Evolutionary conservation across 2,329 filamentous ascomycete species (phyloP).

Genomic region (Pezicula rhizophila): DNA sequence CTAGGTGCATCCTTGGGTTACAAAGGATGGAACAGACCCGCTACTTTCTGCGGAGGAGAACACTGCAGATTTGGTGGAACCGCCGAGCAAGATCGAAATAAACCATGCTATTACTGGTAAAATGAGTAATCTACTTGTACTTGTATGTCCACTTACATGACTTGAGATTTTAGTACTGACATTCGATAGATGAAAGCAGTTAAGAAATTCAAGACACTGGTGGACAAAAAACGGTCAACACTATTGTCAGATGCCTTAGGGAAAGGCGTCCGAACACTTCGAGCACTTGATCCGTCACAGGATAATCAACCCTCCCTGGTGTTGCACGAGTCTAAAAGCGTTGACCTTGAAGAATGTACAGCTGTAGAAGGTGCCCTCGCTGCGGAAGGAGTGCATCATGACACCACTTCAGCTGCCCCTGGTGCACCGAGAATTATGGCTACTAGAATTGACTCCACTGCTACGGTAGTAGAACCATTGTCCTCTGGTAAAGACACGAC

Average conservation of each 20-base stretch:
- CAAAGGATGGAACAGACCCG: constrained; percentile 68
- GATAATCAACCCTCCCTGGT: constrained; percentile 29
- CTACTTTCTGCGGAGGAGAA: constrained; percentile 82
- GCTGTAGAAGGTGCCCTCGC: constrained; percentile 42
- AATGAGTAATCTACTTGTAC: constrained; percentile 78
- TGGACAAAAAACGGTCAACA: constrained; percentile 48
- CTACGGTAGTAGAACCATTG: constrained; percentile 1
- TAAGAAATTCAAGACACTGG: constrained; percentile 74
- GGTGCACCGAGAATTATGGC: constrained; percentile 4
- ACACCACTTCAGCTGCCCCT: constrained; percentile 27
- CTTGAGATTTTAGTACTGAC: constrained; percentile 10
- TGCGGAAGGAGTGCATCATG: constrained; percentile 47
- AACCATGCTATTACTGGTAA: constrained; percentile 86
- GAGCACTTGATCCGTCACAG: constrained; percentile 46
- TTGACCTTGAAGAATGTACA: constrained; percentile 44
- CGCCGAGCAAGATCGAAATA: constrained; percentile 84
- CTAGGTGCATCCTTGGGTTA: constrained; percentile 91
- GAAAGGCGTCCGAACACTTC: constrained; percentile 43
- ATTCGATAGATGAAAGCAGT: constrained; percentile 74
- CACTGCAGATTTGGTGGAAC: constrained; percentile 70
- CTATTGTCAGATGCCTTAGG: constrained; percentile 55
- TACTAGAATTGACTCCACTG: constrained; percentile 7
- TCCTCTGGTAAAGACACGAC: background rate
- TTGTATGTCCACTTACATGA: constrained; percentile 43
- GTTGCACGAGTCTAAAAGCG: constrained; percentile 38